Evolutionary conservation across 2,329 filamentous ascomycete genomes (phyloP).

Genomic region (Dactylellina leptospora): DNA sequence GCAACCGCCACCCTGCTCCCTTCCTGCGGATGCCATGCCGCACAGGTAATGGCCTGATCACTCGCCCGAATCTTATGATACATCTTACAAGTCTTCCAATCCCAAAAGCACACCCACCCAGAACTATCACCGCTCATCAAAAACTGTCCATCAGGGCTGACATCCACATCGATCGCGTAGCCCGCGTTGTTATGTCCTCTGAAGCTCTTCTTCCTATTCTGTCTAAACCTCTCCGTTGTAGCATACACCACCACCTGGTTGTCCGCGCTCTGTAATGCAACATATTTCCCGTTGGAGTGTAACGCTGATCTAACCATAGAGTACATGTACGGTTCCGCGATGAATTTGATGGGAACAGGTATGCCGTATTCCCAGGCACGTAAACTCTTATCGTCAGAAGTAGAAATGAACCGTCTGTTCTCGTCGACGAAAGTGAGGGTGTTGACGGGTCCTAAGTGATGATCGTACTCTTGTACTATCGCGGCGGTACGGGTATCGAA

Average conservation of each 20-base stretch:
- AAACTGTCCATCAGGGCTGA: slow-evolving; percentile 91
- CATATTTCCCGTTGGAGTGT: slow-evolving; percentile 91
- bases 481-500: slow-evolving; percentile 87
- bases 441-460: slow-evolving; percentile 97
- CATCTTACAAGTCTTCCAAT: slow-evolving; percentile 99
- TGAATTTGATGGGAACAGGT: slow-evolving; percentile 97
- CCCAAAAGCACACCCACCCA: slow-evolving; percentile 95
- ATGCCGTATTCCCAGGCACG: slow-evolving; percentile 99
- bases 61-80: slow-evolving; percentile 92
- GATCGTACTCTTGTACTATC: slow-evolving; percentile 95
- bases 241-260: slow-evolving; percentile 98
- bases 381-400: slow-evolving; percentile 94
- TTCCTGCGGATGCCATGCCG: slow-evolving; percentile 98
- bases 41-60: slow-evolving; percentile 81
- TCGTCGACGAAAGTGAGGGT: slow-evolving; percentile 96
- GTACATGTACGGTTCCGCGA: slow-evolving; percentile 98
- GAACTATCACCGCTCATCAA: slow-evolving; percentile 85
- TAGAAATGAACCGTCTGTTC: slow-evolving; percentile 94
- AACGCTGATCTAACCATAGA: slow-evolving; percentile 84
- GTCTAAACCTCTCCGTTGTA: slow-evolving; percentile 91
- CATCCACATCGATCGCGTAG: slow-evolving; percentile 86
- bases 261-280: slow-evolving; percentile 90
- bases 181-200: slow-evolving; percentile 95
- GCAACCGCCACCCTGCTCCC: slow-evolving; percentile 92
- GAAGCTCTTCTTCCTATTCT: slow-evolving; percentile 97